A percentile compares a stretch with the other conserved stretches of the same genome.
Conservation (phyloP, 352 stramenopile species). For the Pythium sukuiense region DNA sequence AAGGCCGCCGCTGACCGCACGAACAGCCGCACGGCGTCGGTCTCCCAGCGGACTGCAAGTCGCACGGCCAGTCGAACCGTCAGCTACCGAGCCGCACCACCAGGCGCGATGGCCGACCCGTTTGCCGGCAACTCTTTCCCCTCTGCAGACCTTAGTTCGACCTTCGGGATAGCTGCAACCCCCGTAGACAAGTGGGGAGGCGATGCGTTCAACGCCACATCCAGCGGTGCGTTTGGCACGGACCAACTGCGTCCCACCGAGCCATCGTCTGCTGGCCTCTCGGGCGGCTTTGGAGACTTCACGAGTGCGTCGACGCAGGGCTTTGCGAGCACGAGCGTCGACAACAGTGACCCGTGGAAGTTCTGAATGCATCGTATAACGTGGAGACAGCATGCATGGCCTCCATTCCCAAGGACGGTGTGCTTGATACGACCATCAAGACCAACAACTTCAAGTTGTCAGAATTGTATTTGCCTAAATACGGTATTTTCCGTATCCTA, state of each 20-base stretch:
- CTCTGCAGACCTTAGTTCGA: slow-evolving; percentile 2
- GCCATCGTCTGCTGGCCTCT: slow-evolving; percentile 6
- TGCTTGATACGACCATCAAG: too few relatives aligned
- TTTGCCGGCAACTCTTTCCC: slow-evolving; percentile 19
- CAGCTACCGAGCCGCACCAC: slow-evolving; percentile 8
- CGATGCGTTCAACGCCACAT: neutral
- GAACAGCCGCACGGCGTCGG: slow-evolving; percentile 2
- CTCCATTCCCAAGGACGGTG: too few relatives aligned
- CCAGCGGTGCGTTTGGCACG: slow-evolving; percentile 8
- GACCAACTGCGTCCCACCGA: slow-evolving; percentile 22
- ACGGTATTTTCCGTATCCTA: neutral
- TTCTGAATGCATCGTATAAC: slow-evolving; percentile 4
- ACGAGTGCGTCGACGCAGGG: neutral
- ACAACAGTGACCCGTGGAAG: slow-evolving; percentile 19
- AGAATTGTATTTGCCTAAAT: neutral
- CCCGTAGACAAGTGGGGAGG: slow-evolving; percentile 8
- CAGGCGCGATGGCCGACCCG: slow-evolving; percentile 10
- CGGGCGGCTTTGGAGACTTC: slow-evolving; percentile 13
- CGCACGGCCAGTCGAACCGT: slow-evolving; percentile 17
- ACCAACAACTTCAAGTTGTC: too few relatives aligned
- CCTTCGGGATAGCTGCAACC: neutral
- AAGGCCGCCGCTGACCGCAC: neutral
- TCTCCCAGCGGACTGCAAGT: slow-evolving; percentile 6
- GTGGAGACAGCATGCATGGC: too few relatives aligned
- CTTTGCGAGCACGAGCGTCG: neutral